A percentile compares a stretch with the other conserved stretches of the same genome.
Conservation (phyloP, 768 basidiomycete genomes). For the Lanmaoa pseudosensibilis region DNA sequence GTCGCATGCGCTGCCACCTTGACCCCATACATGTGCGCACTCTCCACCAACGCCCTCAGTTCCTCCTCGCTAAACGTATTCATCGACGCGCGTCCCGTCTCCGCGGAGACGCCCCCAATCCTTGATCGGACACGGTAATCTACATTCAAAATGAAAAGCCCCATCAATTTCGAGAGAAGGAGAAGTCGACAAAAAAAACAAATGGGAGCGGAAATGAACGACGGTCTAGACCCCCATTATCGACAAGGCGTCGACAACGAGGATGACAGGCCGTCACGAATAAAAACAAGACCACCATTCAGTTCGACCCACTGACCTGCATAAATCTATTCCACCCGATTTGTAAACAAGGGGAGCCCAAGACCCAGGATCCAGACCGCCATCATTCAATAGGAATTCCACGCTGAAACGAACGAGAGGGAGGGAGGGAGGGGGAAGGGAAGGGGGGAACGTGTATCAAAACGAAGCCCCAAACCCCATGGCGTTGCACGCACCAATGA, state of each 20-base stretch:
- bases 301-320: constrained; percentile 39
- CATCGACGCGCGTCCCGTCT: constrained; percentile 35
- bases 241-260: constrained; percentile 7
- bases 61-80: constrained; percentile 48
- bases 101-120: constrained; percentile 41
- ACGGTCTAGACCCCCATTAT: constrained; percentile 1
- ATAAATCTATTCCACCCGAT: constrained; percentile 42
- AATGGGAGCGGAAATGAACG: constrained; percentile 13
- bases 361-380: background rate
- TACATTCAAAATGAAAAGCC: constrained; percentile 19
- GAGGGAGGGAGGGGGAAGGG: background rate
- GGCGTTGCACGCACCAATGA: background rate
- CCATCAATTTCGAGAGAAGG: background rate
- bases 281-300: background rate
- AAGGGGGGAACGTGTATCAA: constrained; percentile 14
- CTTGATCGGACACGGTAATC: constrained; percentile 57
- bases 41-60: constrained; percentile 47
- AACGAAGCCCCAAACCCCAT: constrained; percentile 5
- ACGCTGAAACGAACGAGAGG: background rate
- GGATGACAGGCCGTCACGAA: background rate
- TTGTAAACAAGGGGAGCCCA: background rate
- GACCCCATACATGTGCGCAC: constrained; percentile 51
- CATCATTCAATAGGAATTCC: background rate
- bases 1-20: constrained; percentile 60
- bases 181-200: background rate